Evolutionary conservation across 164 flowering plant species (phyloP), one percentile per base, ranked within the genome.

Genomic region (Stephania yunnanensis): DNA sequence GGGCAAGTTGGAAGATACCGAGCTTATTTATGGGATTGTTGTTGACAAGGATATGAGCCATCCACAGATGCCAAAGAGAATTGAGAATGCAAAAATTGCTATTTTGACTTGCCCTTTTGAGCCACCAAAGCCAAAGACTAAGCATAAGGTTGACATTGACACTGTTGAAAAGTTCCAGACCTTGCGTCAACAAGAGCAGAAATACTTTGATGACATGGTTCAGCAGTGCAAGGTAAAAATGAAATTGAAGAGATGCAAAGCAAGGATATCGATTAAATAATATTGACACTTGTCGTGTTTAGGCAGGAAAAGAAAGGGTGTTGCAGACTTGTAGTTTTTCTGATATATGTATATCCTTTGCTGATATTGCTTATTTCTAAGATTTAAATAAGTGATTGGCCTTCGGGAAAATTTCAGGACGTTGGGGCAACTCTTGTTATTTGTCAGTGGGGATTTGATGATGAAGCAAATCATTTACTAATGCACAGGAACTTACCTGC

Each of bases 11-110:
- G 99, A 95, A 83, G 98, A 95, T 78, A 93, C 98, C 58, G 99
- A 95, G 78, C 86, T 94, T 1, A 83, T 95, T 48, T 88, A 90
- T 84, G 99, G 99, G 22, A 95, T 95, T 52, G 76, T 90, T 79
- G 94, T 95, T 31, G 99, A 95, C 87, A 95, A 95, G 83, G 99
- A 95, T 79, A 95, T 95, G 98, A 95, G 99, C 80, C 99, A 95
- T 76, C 98, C 98, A 2, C 98, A 95, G 80, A 95, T 95, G 99
- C 99, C 99, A 53, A 95, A 95, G 86, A 80, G 77, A 73, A 95
- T 95, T 82, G 90, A 87, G 81, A 87, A 95, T 87, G 98, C 98
- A 22, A 87, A 90, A 44, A 93, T 95, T 84, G 97, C 98, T 19
- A 95, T 95, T n/a, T 79, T 95, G 84, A 95, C 99, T 70, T 95